phyloP scores from a whole-genome alignment of 306 rosid species.

The Sesbania bispinosa region DNA sequence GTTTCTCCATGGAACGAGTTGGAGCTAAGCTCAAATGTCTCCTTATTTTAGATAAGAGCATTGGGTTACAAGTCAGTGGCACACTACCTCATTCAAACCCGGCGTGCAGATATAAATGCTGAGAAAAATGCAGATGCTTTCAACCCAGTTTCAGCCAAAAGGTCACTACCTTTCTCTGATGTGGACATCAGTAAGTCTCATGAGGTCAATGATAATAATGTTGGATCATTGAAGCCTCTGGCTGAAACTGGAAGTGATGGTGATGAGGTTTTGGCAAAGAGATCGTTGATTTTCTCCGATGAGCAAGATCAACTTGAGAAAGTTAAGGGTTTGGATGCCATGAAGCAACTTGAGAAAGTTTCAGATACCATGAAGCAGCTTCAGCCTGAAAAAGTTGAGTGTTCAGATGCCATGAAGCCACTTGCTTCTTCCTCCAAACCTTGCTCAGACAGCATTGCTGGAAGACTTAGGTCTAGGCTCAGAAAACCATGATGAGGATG shows the following conservation, averaged over 20 bases:
- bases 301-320: conserved; percentile 22
- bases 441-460: conserved; percentile 33
- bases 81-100: conserved; percentile 86
- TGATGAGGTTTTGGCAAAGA: conserved; percentile 44
- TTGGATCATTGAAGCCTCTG: conserved; percentile 15
- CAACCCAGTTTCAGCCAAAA: conserved; percentile 52
- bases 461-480: no score
- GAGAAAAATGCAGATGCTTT: conserved; percentile 38
- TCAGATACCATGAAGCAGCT: background rate
- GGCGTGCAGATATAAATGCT: conserved; percentile 35
- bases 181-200: conserved; percentile 20
- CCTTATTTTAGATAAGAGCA: conserved; percentile 44
- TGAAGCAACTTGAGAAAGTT: no score
- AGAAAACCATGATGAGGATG: no score
- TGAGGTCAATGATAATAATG: conserved; percentile 31
- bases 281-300: conserved; percentile 44
- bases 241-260: conserved; percentile 35
- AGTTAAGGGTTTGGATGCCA: background rate
- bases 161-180: conserved; percentile 55
- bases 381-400: conserved; percentile 6
- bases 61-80: conserved; percentile 92
- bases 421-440: conserved; percentile 29
- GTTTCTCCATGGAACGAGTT: background rate
- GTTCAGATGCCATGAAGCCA: conserved; percentile 14
- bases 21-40: conserved; percentile 28